These are phyloP conservation scores for Dysphania ambrosioides DNA, from an alignment of 148 eudicot genomes.

Conservation along the genomic window DNA sequence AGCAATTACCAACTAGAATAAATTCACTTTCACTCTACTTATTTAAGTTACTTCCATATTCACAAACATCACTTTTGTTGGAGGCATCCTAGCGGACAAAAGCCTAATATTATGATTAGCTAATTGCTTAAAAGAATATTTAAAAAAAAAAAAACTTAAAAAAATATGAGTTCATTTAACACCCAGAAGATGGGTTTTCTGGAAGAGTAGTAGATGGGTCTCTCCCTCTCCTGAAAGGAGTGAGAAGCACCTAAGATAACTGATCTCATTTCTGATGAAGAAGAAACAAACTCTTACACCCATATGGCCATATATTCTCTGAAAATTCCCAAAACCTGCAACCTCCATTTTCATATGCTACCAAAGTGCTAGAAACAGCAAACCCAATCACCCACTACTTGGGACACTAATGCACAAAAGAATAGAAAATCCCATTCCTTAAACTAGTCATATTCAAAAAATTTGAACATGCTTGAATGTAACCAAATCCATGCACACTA, in stretches of 20 bases:
- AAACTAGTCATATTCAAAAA: not conserved
- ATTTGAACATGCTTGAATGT: not conserved
- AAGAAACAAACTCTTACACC: not conserved
- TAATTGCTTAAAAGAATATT: too few species aligned
- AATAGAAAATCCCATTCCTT: not conserved
- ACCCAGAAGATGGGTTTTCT: not conserved
- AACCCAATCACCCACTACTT: not conserved
- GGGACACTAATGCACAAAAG: not conserved
- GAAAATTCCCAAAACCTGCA: too few species aligned
- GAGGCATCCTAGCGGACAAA: not conserved
- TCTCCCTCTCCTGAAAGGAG: too few species aligned
- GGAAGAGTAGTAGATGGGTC: not conserved
- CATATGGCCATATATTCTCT: not conserved
- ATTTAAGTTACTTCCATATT: not conserved
- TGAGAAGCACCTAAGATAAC: not conserved
- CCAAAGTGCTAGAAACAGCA: too few species aligned
- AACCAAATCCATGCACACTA: not conserved
- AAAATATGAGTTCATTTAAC: not conserved
- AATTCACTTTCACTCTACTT: not conserved
- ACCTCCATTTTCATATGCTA: too few species aligned
- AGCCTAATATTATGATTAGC: not conserved
- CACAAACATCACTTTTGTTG: not conserved
- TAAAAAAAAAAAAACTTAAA: too few species aligned
- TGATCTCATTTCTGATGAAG: not conserved
- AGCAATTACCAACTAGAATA: not conserved